Evolutionary conservation across 208 protist species (phyloP).

Genomic region (Leishmania lainsoni): DNA sequence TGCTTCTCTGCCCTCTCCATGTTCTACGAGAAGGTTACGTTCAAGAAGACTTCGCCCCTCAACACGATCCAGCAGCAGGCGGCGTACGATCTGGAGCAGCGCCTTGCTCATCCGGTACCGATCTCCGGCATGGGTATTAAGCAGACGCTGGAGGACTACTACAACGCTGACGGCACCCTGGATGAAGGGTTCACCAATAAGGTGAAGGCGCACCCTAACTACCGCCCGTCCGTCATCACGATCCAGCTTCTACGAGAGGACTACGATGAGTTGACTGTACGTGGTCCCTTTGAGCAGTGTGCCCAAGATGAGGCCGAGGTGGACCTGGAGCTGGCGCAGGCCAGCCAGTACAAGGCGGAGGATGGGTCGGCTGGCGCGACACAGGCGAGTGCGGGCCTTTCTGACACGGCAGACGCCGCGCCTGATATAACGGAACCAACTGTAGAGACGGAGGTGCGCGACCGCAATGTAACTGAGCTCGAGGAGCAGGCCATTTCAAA

Average conservation of each 20-base stretch:
- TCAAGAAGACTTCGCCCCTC: constrained; percentile 58
- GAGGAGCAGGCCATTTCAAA: no score
- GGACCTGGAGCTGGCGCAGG: neutral
- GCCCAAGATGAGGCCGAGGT: constrained; percentile 25
- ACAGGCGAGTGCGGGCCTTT: neutral
- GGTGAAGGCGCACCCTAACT: constrained; percentile 48
- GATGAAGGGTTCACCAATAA: constrained; percentile 55
- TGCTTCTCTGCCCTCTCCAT: constrained; percentile 51
- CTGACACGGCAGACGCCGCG: neutral
- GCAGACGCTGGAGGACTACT: constrained; percentile 58
- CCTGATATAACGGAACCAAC: constrained; percentile 5
- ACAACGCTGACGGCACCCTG: constrained; percentile 51
- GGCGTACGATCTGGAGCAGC: constrained; percentile 30
- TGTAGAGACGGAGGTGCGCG: constrained; percentile 7
- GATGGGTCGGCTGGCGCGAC: neutral
- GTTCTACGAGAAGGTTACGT: constrained; percentile 74
- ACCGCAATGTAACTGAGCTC: constrained; percentile 1
- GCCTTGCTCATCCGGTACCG: constrained; percentile 22
- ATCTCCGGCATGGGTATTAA: constrained; percentile 64
- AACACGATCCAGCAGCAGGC: constrained; percentile 64
- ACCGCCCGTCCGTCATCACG: constrained; percentile 53
- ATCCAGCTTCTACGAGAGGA: constrained; percentile 61
- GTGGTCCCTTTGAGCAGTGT: constrained; percentile 18
- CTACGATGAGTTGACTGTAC: constrained; percentile 42
- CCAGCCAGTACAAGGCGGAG: neutral